phyloP scores from a whole-genome alignment of 495 filamentous ascomycete genomes.

The Recurvomyces mirabilis region DNA sequence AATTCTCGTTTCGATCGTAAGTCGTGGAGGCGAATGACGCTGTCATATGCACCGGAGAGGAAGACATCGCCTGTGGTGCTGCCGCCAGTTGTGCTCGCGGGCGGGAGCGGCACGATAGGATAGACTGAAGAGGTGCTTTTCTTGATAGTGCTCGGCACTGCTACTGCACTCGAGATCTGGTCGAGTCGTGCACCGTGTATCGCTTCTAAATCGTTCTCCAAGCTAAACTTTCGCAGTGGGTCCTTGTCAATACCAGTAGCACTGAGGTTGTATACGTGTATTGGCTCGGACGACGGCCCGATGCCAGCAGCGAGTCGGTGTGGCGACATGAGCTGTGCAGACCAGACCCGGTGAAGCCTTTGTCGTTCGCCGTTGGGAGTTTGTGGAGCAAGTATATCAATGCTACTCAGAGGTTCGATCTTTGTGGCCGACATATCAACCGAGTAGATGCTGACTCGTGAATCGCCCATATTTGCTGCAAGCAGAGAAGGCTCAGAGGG shows the following conservation, averaged over 20 bases:
- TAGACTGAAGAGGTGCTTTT: constrained; percentile 31
- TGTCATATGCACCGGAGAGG: constrained; percentile 51
- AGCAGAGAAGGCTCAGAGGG: constrained; percentile 13
- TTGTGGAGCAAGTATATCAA: constrained; percentile 24
- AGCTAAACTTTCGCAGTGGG: constrained; percentile 31
- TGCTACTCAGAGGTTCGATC: constrained; percentile 33
- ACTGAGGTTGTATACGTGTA: constrained; percentile 41
- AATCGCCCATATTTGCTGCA: constrained; percentile 24
- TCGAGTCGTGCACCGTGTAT: neutral
- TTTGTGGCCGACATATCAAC: constrained; percentile 25
- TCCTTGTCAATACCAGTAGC: constrained; percentile 31
- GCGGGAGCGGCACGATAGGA: constrained; percentile 41
- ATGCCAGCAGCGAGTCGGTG: constrained; percentile 41
- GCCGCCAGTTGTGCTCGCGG: constrained; percentile 17
- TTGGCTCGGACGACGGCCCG: constrained; percentile 35
- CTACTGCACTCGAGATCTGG: neutral
- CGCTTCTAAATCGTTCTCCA: constrained; percentile 20
- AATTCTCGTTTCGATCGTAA: constrained; percentile 42
- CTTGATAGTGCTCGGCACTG: constrained; percentile 2
- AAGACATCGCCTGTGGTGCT: constrained; percentile 40
- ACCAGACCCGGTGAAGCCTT: constrained; percentile 36
- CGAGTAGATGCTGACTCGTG: constrained; percentile 31
- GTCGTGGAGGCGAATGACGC: constrained; percentile 55
- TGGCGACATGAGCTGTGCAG: constrained; percentile 39
- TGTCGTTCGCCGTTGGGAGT: neutral